Conservation (phyloP, 352 stramenopile genomes). For the Phytophthora chlamydospora region DNA sequence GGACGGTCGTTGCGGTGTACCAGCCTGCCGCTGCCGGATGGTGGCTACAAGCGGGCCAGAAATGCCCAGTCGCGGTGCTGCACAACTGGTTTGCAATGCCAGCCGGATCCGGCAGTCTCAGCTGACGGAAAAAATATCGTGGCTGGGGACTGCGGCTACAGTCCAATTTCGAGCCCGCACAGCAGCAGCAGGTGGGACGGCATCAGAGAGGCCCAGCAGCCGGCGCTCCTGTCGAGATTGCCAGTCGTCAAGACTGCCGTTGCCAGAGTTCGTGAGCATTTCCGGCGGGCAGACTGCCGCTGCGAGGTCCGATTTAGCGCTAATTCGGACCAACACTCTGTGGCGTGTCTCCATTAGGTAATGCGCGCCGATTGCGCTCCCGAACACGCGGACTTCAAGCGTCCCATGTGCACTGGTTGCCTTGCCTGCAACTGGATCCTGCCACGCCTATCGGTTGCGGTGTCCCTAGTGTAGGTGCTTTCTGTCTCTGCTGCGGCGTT, state of each 20-base stretch:
- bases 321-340: slow-evolving; percentile 19
- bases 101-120: slow-evolving; percentile 4
- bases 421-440: not conserved
- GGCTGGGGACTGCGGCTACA: slow-evolving; percentile 13
- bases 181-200: slow-evolving; percentile 7
- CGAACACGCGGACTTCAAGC: slow-evolving; percentile 5
- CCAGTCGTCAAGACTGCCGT: slow-evolving; percentile 1
- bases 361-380: slow-evolving; percentile 12
- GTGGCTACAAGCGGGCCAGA: slow-evolving; percentile 6
- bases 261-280: not conserved
- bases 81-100: not conserved
- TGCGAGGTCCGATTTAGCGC: slow-evolving; percentile 5
- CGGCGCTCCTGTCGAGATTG: not conserved
- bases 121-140: slow-evolving; percentile 11
- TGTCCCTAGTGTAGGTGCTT: too few relatives aligned
- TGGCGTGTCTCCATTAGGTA: slow-evolving; percentile 22
- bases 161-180: too few relatives aligned
- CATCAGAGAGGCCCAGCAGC: not conserved
- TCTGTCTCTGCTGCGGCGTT: slow-evolving; percentile 7
- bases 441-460: too few relatives aligned
- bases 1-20: too few relatives aligned
- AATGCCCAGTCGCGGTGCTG: not conserved
- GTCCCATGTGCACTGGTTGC: not conserved
- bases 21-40: slow-evolving; percentile 12
- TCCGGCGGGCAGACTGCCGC: not conserved